Evolutionary conservation across 345 rosid genomes (phyloP), one percentile per base, ranked within the genome.

Genomic region (Zanthoxylum bungeanum): DNA sequence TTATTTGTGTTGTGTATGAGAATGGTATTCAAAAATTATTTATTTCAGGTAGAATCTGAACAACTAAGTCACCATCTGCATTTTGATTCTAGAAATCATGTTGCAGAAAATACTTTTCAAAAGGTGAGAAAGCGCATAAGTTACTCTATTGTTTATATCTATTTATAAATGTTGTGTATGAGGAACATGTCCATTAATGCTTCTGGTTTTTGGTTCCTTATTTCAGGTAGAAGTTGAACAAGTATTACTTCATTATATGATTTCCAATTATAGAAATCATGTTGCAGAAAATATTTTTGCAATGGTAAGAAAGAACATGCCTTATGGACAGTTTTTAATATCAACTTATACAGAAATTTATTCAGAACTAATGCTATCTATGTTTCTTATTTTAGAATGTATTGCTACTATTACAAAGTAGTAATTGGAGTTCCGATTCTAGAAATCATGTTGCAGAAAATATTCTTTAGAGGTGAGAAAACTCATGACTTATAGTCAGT

Each of bases 371-470:
- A 21, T 47, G 21, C 51, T 47, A 16, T 16, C n/a, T 47, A 47
- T 47, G 51, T 17, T 47, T 47, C 51, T 47, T 47, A 47, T 47
- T 47, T 47, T 21, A 47, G 51, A 21, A 47, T 14, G n/a, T 12
- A 46, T 12, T 14, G 19, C 50, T 12, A 12, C 50, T 46, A 46
- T n/a, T 46, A 14, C 50, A 17, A 46, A 46, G 17, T 47, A 19
- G 4, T 4, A 24, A 9, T 24, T 25, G 24, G 33, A 33, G 16
- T 55, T 9, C 59, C 27, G 30, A 10, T 3, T 16, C 37, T 1
- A 17, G 21, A 57, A 57, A 57, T 57, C 61, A 57, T 28, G n/a
- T 57, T 27, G 61, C 36, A 30, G 61, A 57, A 57, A 57, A 28
- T n/a, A n/a, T 57, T 28, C 3, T 36, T 7, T 25, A 36, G 3